Evolutionary conservation across 1,139 yeast species (phyloP).

Genomic region (Meyerozyma sp.): DNA sequence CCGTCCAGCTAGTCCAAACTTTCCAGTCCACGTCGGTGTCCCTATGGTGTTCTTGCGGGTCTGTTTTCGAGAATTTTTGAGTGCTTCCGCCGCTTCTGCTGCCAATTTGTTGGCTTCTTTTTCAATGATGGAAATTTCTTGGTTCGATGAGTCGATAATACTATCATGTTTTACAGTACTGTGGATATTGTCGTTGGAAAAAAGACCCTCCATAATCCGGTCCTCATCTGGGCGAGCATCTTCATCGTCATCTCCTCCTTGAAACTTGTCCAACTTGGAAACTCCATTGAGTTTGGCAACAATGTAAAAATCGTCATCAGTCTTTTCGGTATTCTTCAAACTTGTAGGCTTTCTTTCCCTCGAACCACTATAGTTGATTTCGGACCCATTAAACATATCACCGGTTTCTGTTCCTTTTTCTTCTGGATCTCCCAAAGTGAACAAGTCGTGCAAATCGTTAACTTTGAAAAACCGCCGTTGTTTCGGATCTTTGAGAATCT

Average conservation of each 20-base stretch:
- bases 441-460: conserved; percentile 86
- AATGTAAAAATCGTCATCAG: conserved; percentile 51
- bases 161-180: conserved; percentile 78
- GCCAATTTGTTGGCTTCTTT: conserved; percentile 78
- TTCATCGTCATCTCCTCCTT: conserved; percentile 34
- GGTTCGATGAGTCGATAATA: conserved; percentile 51
- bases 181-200: conserved; percentile 69
- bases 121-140: conserved; percentile 54
- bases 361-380: conserved; percentile 28
- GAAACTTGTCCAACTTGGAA: conserved; percentile 46
- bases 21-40: conserved; percentile 95
- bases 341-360: conserved; percentile 20
- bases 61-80: conserved; percentile 59
- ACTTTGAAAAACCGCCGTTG: conserved; percentile 89
- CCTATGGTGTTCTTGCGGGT: conserved; percentile 68
- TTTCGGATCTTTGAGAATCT: conserved; percentile 91
- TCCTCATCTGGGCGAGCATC: conserved; percentile 44
- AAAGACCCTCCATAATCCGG: conserved; percentile 68
- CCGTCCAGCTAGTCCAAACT: conserved; percentile 78
- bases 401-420: conserved; percentile 66
- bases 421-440: conserved; percentile 73
- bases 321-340: conserved; percentile 21
- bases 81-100: conserved; percentile 66
- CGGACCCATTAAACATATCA: conserved; percentile 54
- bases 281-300: conserved; percentile 54